Evolutionary conservation across 2,329 filamentous ascomycete genomes (phyloP).

Genomic region (Fusarium bulbicola): DNA sequence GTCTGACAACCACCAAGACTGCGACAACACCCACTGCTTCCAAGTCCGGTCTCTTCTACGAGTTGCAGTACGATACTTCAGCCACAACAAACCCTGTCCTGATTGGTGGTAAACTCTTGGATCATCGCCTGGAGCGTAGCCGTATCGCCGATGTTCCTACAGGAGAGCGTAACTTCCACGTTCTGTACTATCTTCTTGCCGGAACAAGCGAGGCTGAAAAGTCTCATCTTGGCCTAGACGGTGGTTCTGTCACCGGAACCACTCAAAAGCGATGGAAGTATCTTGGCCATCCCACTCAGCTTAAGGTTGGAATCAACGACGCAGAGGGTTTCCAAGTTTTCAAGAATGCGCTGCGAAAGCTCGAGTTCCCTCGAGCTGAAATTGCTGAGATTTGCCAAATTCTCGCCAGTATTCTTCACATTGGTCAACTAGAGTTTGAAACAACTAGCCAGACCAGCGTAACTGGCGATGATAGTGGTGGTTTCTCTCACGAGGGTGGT

Average conservation of each 20-base stretch:
- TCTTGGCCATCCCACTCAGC: slow-evolving; percentile 92
- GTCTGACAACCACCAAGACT: slow-evolving; percentile 95
- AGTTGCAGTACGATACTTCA: slow-evolving; percentile 94
- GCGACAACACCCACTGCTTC: slow-evolving; percentile 95
- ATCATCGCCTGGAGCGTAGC: slow-evolving; percentile 92
- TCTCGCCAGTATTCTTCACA: slow-evolving; percentile 92
- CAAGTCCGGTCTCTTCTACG: slow-evolving; percentile 93
- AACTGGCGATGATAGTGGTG: slow-evolving; percentile 89
- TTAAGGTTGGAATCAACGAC: slow-evolving; percentile 97
- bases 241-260: slow-evolving; percentile 57
- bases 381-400: slow-evolving; percentile 98
- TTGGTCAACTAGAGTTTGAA: slow-evolving; percentile 95
- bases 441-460: slow-evolving; percentile 81
- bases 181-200: slow-evolving; percentile 93
- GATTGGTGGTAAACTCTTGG: slow-evolving; percentile 92
- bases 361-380: slow-evolving; percentile 92
- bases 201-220: slow-evolving; percentile 93
- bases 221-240: slow-evolving; percentile 76
- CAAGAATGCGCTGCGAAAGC: slow-evolving; percentile 91
- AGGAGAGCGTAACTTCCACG: slow-evolving; percentile 95
- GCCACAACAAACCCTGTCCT: slow-evolving; percentile 85
- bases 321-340: slow-evolving; percentile 96
- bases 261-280: slow-evolving; percentile 91
- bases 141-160: slow-evolving; percentile 92
- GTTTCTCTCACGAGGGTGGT: slow-evolving; percentile 93